phyloP scores from a whole-genome alignment of 768 basidiomycete genomes.

The Chalciporus piperatus region DNA sequence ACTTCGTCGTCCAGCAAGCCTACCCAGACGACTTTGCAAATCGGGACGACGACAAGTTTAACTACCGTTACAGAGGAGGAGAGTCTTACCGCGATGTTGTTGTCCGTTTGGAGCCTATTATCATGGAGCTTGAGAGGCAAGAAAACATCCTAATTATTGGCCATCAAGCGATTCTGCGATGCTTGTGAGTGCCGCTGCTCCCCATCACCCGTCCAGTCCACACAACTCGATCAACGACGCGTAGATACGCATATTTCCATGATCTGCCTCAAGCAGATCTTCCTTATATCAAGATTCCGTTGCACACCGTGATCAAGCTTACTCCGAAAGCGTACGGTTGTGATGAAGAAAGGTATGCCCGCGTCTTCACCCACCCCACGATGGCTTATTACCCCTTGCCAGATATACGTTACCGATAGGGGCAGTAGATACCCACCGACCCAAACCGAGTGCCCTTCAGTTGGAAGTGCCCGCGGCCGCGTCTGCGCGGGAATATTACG shows the following conservation, averaged over 20 bases:
- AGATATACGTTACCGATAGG: slow-evolving; percentile 88
- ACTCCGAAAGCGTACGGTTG: slow-evolving; percentile 99
- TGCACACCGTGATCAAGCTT: slow-evolving; percentile 97
- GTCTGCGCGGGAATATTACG: slow-evolving; percentile 38
- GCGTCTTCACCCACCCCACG: neutral
- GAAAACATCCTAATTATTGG: slow-evolving; percentile 97
- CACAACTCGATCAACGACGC: neutral
- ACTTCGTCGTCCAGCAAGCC: slow-evolving; percentile 52
- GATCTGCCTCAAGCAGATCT: slow-evolving; percentile 88
- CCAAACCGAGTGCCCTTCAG: slow-evolving; percentile 38
- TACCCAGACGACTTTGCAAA: slow-evolving; percentile 99
- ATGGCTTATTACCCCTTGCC: slow-evolving; percentile 2
- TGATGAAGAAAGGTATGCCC: slow-evolving; percentile 83
- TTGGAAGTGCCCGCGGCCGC: slow-evolving; percentile 16
- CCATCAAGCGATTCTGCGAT: slow-evolving; percentile 89
- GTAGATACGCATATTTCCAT: slow-evolving; percentile 95
- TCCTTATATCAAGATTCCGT: slow-evolving; percentile 95
- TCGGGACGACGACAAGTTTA: slow-evolving; percentile 98
- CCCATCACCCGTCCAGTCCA: neutral
- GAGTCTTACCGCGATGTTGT: slow-evolving; percentile 99
- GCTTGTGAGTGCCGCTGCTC: slow-evolving; percentile 48
- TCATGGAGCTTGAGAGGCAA: slow-evolving; percentile 98
- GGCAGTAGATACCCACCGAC: slow-evolving; percentile 93
- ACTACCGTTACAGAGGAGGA: slow-evolving; percentile 95
- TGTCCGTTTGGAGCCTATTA: slow-evolving; percentile 91